Base-by-base conservation (phyloP, 768 basidiomycete species). In the Phaffia australis region DNA sequence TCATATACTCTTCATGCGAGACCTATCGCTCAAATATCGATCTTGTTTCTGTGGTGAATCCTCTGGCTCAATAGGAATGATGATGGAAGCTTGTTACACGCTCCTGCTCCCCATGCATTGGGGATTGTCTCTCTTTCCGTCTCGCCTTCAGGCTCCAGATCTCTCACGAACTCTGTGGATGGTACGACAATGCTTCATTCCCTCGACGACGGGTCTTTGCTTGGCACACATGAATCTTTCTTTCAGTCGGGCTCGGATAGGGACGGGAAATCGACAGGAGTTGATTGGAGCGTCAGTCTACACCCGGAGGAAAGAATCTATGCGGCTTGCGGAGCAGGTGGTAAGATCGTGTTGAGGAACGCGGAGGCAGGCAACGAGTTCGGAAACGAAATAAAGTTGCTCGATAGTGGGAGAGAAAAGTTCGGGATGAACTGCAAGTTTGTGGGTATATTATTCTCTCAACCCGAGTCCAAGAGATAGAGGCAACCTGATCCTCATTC, bases 91-190 rank as follows among this genome's bases (percentile, higher is more conserved):
- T 81, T 83, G 2, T 80, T 79, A 72, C 81, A 68, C 69, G 78
- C 84, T 46, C 83, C 84, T 21, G 77, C 83, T 48, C 80, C 86
- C n/a, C 88, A 94, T 77, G 84, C 88, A 8, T 84, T 94, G 23
- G 91, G 88, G 2, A 83, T 91, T 70, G 83, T 89, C 21, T 89
- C 89, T 6, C 77, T 94, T 46, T 89, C 88, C 21, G 83, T 83
- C 9, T 81, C 85, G 23, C 80, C 83, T 57, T 68, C 73, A 51
- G 92, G 88, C 9, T 79, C 77, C 56, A 78, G 77, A 35, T 89
- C 84, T 0, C 75, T 95, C 55, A 87, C 85, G 71, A 90, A 90
- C 72, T 86, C 86, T 63, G 79, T 93, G 23, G 91, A 94, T 72
- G 92, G 92, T 1, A 81, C 86, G 32, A 89, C 89, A 0, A 81